phyloP scores from a whole-genome alignment of 2,329 filamentous ascomycete genomes.

The Diaporthe vexans region DNA sequence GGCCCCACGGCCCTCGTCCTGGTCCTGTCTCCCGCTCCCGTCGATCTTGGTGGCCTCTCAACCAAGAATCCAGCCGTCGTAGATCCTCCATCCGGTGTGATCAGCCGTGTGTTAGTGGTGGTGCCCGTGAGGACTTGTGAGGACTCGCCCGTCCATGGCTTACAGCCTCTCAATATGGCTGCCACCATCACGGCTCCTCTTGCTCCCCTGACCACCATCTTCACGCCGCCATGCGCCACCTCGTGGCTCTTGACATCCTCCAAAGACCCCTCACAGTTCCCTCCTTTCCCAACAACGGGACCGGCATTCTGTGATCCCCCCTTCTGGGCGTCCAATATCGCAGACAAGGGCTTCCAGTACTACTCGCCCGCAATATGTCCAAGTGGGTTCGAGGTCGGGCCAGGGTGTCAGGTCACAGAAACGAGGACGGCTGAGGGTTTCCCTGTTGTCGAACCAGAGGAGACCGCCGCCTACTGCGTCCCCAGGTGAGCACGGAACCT shows the following conservation, averaged over 20 bases:
- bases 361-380: constrained; percentile 59
- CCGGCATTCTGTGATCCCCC: constrained; percentile 54
- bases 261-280: constrained; percentile 56
- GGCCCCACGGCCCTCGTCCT: constrained; percentile 29
- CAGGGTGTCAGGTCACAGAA: constrained; percentile 48
- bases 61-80: background rate
- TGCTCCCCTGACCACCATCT: constrained; percentile 57
- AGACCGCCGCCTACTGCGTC: constrained; percentile 51
- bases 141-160: background rate
- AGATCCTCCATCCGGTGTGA: constrained; percentile 23
- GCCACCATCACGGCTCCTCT: constrained; percentile 48
- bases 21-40: constrained; percentile 8
- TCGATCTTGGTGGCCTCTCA: constrained; percentile 27
- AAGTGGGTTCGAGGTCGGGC: constrained; percentile 53
- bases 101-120: constrained; percentile 6
- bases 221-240: constrained; percentile 55
- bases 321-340: constrained; percentile 52
- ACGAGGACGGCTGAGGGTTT: constrained; percentile 50
- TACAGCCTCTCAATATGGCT: constrained; percentile 28
- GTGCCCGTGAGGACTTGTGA: constrained; percentile 4
- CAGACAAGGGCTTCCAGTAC: constrained; percentile 53
- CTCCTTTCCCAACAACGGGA: constrained; percentile 51
- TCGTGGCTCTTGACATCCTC: constrained; percentile 57
- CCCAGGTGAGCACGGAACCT: constrained; percentile 42
- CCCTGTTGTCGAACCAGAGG: constrained; percentile 47